These are phyloP conservation scores for Hygrophoropsis aurantiaca DNA, from an alignment of 768 basidiomycete species.

Conservation along the genomic window DNA sequence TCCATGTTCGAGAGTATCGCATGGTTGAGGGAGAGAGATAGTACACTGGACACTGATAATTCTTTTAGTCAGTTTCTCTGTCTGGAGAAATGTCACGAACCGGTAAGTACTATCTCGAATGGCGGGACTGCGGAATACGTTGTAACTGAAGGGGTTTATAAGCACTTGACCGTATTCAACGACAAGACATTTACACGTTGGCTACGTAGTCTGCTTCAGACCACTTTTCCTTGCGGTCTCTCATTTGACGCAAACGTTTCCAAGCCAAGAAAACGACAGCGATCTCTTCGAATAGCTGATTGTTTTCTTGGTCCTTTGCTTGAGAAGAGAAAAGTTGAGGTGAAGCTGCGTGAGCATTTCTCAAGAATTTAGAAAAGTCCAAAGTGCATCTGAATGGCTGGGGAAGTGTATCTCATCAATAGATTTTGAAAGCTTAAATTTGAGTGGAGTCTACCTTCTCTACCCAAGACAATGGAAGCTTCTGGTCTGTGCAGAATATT, in stretches of 20 bases:
- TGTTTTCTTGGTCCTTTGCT: conserved; percentile 12
- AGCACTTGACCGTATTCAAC: not conserved
- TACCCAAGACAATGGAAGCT: conserved; percentile 43
- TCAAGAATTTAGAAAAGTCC: conserved; percentile 23
- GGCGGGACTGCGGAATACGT: conserved; percentile 47
- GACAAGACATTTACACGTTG: conserved; percentile 44
- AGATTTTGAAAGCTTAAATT: not conserved
- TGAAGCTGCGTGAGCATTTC: conserved; percentile 30
- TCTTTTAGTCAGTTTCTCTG: conserved; percentile 5
- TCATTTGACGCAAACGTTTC: conserved; percentile 44
- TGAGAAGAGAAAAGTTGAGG: conserved; percentile 41
- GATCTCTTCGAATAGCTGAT: conserved; percentile 37
- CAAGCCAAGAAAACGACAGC: conserved; percentile 44
- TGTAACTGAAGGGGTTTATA: conserved; percentile 36
- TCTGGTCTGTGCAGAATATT: conserved; percentile 37
- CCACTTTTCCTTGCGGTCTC: conserved; percentile 43
- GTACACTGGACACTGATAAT: conserved; percentile 45
- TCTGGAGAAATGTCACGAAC: conserved; percentile 26
- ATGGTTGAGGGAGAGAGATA: conserved; percentile 48
- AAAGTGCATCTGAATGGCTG: conserved; percentile 6
- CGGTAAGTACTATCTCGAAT: conserved; percentile 40
- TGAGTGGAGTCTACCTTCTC: conserved; percentile 31
- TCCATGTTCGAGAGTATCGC: conserved; percentile 22
- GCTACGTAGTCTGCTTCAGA: conserved; percentile 56
- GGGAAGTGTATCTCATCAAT: not conserved